phyloP scores from a whole-genome alignment of 2,329 filamentous ascomycete genomes.

The Trichophyton mentagrophytes region DNA sequence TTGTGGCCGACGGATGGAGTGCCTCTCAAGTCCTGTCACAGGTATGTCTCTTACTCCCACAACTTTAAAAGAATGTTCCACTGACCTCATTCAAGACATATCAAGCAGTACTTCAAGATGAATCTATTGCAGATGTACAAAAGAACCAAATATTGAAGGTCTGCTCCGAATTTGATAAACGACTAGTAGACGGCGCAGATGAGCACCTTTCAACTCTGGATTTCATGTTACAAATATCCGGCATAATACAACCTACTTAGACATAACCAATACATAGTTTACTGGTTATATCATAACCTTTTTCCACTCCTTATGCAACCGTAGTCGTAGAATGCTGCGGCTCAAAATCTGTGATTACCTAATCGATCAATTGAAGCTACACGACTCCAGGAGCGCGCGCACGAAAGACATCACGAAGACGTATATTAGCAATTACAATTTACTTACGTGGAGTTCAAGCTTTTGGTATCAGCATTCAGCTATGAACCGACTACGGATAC shows the following conservation, averaged over 20 bases:
- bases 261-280: background rate
- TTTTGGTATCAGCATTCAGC: background rate
- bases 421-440: background rate
- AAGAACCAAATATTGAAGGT: constrained; percentile 82
- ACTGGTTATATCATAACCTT: background rate
- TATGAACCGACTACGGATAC: constrained; percentile 13
- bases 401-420: background rate
- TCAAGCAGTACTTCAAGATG: constrained; percentile 68
- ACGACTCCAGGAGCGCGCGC: background rate
- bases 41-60: constrained; percentile 32
- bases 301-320: background rate
- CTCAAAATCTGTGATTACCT: too few relatives aligned
- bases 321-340: too few relatives aligned
- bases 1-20: constrained; percentile 96
- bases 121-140: constrained; percentile 66
- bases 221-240: constrained; percentile 66
- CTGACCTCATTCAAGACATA: constrained; percentile 49
- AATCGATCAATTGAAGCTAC: too few relatives aligned
- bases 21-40: constrained; percentile 76
- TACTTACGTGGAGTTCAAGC: background rate
- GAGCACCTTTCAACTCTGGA: constrained; percentile 89
- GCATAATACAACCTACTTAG: constrained; percentile 17
- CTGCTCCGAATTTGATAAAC: constrained; percentile 91
- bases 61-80: background rate
- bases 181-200: constrained; percentile 84